Percentiles rank a stretch among this genome's conserved stretches.
Evolutionary conservation across 495 filamentous ascomycete species (phyloP).

Genomic region (Clohesyomyces aquaticus): DNA sequence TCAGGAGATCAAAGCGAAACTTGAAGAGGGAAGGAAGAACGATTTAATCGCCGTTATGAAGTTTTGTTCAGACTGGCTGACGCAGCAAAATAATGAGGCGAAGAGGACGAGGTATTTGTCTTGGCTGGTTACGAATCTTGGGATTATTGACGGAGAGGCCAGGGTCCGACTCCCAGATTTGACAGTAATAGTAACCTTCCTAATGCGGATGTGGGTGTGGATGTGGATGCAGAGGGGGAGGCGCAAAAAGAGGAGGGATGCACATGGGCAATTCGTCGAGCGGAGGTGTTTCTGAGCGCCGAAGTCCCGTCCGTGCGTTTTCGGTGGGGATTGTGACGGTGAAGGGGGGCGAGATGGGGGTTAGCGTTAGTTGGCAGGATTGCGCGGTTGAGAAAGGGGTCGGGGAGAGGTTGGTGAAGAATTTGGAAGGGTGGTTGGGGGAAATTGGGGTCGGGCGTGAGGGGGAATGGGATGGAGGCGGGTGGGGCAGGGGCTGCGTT

Average conservation of each 20-base stretch:
- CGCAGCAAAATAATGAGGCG: slow-evolving; percentile 16
- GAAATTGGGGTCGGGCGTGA: too few species aligned
- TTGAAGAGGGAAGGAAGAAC: slow-evolving; percentile 18
- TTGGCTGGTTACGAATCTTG: slow-evolving; percentile 30
- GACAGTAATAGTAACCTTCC: too few species aligned
- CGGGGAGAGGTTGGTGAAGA: slow-evolving; percentile 16
- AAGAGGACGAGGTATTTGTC: slow-evolving; percentile 18
- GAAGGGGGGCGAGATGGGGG: slow-evolving; percentile 19
- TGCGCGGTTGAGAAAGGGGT: slow-evolving; percentile 16
- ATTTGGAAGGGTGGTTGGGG: slow-evolving; percentile 25
- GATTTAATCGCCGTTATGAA: slow-evolving; percentile 33
- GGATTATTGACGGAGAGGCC: slow-evolving; percentile 22
- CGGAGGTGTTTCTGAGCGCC: slow-evolving; percentile 18
- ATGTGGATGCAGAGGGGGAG: background rate
- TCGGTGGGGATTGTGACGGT: slow-evolving; percentile 29
- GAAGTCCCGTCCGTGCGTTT: slow-evolving; percentile 18
- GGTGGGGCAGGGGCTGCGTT: too few species aligned
- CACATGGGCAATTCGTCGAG: slow-evolving; percentile 23
- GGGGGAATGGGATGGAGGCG: too few species aligned
- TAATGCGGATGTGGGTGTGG: too few species aligned
- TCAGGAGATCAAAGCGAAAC: slow-evolving; percentile 16
- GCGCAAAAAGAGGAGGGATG: slow-evolving; percentile 1
- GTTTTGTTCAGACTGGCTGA: slow-evolving; percentile 17
- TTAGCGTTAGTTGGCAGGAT: slow-evolving; percentile 30
- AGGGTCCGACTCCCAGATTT: too few species aligned